Evolutionary conservation across 225 moss, liverwort and hornwort species (phyloP), one percentile per base, ranked within the genome.

Genomic region (Climacium dendroides): DNA sequence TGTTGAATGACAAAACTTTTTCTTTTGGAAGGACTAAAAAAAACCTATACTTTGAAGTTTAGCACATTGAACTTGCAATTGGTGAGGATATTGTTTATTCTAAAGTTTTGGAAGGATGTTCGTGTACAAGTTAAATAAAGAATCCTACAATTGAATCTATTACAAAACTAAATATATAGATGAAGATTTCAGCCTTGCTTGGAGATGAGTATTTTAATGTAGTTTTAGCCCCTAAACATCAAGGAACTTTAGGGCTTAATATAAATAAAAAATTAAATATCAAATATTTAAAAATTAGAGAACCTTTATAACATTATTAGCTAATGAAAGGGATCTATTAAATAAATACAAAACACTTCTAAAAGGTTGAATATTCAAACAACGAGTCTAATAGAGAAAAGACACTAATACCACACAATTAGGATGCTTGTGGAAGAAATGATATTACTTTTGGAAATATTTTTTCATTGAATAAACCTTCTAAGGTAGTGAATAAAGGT

Each of bases 201-300:
- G 1, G 7, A 0, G 1, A 32, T 1, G 1, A 47, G 0, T 30
- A 29, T 32, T 29, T 35, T 4, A 3, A 74, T 19, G 32, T 0
- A 19, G 0, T 7, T 48, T 30, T 47, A 1, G 11, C 15, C 19
- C 47, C 19, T 74, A 30, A 30, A 74, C 4, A 48, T 47, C 4
- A 30, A 47, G 30, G 0, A 18, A 19, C 0, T 48, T 18, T 7
- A 48, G 19, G 19, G 1, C 0, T 29, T 16, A 74, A 12, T 34
- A 8, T 20, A 50, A 74, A 32, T 13, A 12, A 0, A 50, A 20
- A 74, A 52, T 5, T 6, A 52, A 34, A 34, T 32, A 22, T 0
- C 3, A 75, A 75, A 7, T 8, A 52, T 75, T 0, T 7, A 34
- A 34, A 34, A 52, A 22, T 52, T 34, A 0, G 1, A 34, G 2